Base-by-base conservation (phyloP, 257 asterid species). In the Handroanthus guayacan region DNA sequence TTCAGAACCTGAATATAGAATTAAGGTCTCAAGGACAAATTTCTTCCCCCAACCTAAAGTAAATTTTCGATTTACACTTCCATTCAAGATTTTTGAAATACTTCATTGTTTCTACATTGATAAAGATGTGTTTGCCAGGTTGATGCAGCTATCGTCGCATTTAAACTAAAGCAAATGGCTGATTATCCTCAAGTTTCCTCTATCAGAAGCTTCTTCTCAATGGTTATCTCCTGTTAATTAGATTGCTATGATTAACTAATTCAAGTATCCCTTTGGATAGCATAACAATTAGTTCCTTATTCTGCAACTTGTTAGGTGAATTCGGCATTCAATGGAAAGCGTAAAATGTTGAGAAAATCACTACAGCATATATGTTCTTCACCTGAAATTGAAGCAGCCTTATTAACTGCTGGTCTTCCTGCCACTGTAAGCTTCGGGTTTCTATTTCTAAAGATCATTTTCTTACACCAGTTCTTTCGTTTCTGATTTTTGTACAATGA, bases 31-130 rank as follows among this genome's bases (percentile, higher is more conserved):
- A 43, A 91, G 98, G 78, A 82, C 92, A 71, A 86, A 80, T 78
- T 95, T 95, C 88, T 95, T 95, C 79, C 99, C 99, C 50, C 95
- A 89, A 78, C 99, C 99, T 17, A 92, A 91, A 51, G 99, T 90
- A 72, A 83, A 97, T 70, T 60, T 16, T 62, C 38, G 9, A 5
- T 72, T 61, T 9, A 45, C 13, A 16, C 39, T 31, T 41, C 50
- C 44, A 60, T 25, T 25, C 31, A 25, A 25, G 31, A 25, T 25
- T 25, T 25, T 0, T 25, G 31, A 25, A 4, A 41, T 41, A 8
- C 0, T 41, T 41, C 45, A 5, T 41, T 41, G 8, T 41, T 8
- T 41, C 8, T 41, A 4, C 45, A 41, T 8, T 41, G 45, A 1
- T 5, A 41, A 41, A 4, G 45, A 41, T 41, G 45, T 41, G 8